Evolutionary conservation across 805 yeast genomes (phyloP), one percentile per base, ranked within the genome.

Genomic region (Lachancea thermotolerans): DNA sequence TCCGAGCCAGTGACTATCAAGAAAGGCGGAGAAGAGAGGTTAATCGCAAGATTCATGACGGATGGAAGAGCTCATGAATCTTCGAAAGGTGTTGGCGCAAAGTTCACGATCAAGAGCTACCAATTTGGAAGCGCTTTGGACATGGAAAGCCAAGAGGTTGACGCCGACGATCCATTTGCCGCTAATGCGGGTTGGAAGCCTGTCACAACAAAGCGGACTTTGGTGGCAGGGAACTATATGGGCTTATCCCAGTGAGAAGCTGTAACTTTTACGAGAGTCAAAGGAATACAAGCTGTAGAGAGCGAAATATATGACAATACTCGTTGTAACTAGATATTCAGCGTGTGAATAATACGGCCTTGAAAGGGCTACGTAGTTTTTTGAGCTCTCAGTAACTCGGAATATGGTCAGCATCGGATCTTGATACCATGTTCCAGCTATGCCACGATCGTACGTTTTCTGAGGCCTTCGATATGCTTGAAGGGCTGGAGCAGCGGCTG

Each of bases 11-110:
- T 75, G 10, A 58, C 54, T 3, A 55, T 79, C 17, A 54, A 54
- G 25, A 64, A 65, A 49, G 48, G 53, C 39, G 54, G 54, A 2
- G 89, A 84, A 52, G 82, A 82, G 55, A 79, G 84, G 56, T 72
- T 90, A 37, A 80, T 91, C 58, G 96, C 95, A 14, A 80, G 96
- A 66, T 88, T 91, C 59, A 69, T 82, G 61, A 91, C 96, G 3
- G 77, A 77, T 35, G 83, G 84, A 4, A 60, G 65, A 35, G 95
- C 85, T 7, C 65, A 66, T n/a, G 96, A 88, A 64, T 73, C 82
- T 17, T 79, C 79, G 12, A 71, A 79, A 28, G 96, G 96, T 35
- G 79, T 87, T 41, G 83, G 80, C 56, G 67, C 84, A 37, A 78
- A 82, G 60, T 85, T 83, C 58, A 66, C 72, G n/a, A 63, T 77